Conservation (phyloP, 805 yeast genomes). For the Sungouiella thailandica region DNA sequence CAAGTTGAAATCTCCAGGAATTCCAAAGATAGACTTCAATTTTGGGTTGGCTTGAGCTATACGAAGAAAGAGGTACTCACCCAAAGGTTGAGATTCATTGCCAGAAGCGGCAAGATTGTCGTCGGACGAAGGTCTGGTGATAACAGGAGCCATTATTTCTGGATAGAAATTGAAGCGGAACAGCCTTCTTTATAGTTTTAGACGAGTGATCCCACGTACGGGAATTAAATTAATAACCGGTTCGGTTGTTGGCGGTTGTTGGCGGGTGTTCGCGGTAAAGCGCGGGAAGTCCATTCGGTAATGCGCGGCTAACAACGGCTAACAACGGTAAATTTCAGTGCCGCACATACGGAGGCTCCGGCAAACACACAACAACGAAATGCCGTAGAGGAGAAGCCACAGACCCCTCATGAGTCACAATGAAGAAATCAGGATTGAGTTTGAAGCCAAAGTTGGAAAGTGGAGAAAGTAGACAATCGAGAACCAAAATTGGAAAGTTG, state of each 20-base stretch:
- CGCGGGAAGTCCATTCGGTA: conserved; percentile 1
- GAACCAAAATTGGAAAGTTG: too few species aligned
- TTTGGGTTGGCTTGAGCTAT: conserved; percentile 49
- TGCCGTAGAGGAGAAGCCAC: too few species aligned
- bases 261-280: conserved; percentile 1
- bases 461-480: too few species aligned
- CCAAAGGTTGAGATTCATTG: conserved; percentile 42
- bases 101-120: conserved; percentile 2
- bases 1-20: conserved; percentile 75
- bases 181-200: conserved; percentile 3
- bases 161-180: neutral
- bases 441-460: too few species aligned
- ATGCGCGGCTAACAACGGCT: conserved; percentile 1
- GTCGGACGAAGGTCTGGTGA: conserved; percentile 10
- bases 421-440: too few species aligned
- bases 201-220: too few species aligned
- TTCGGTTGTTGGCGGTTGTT: too few species aligned
- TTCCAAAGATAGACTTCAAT: conserved; percentile 57
- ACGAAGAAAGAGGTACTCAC: conserved; percentile 61
- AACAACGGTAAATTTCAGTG: neutral
- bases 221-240: too few species aligned
- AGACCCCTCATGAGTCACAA: too few species aligned
- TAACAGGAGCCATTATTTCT: conserved; percentile 13
- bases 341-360: too few species aligned
- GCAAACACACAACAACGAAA: too few species aligned